phyloP scores from a whole-genome alignment of 345 rosid species.

The Linum trigynum region DNA sequence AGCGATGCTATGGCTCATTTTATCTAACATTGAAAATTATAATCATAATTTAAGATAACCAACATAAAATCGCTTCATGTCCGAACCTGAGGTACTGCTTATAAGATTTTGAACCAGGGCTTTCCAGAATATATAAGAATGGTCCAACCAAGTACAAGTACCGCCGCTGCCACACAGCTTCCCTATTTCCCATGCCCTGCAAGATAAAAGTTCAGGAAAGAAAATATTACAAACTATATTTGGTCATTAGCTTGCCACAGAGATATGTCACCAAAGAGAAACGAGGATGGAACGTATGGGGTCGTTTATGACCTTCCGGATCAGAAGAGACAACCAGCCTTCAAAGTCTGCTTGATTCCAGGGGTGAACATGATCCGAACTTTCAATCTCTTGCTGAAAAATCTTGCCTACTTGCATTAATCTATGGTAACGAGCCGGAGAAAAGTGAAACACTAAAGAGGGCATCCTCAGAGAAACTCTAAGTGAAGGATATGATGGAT shows the following conservation, averaged over 20 bases:
- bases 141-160: constrained; percentile 90
- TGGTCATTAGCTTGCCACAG: background rate
- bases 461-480: constrained; percentile 77
- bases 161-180: constrained; percentile 84
- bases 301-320: constrained; percentile 57
- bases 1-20: background rate
- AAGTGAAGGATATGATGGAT: constrained; percentile 81
- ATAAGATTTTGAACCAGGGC: constrained; percentile 66
- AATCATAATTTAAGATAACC: background rate
- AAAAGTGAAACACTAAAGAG: constrained; percentile 85
- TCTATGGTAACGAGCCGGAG: constrained; percentile 97
- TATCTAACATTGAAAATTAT: background rate
- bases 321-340: constrained; percentile 78
- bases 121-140: constrained; percentile 66
- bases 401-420: constrained; percentile 81
- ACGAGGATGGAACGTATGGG: background rate
- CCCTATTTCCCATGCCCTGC: constrained; percentile 84
- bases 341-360: constrained; percentile 93
- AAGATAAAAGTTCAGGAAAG: constrained; percentile 11
- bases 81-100: constrained; percentile 76
- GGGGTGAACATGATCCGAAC: constrained; percentile 42
- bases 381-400: constrained; percentile 53
- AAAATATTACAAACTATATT: background rate
- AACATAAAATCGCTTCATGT: constrained; percentile 12
- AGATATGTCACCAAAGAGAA: background rate